Evolutionary conservation across 208 protist species (phyloP).

Genomic region (Acanthamoeba healyi): DNA sequence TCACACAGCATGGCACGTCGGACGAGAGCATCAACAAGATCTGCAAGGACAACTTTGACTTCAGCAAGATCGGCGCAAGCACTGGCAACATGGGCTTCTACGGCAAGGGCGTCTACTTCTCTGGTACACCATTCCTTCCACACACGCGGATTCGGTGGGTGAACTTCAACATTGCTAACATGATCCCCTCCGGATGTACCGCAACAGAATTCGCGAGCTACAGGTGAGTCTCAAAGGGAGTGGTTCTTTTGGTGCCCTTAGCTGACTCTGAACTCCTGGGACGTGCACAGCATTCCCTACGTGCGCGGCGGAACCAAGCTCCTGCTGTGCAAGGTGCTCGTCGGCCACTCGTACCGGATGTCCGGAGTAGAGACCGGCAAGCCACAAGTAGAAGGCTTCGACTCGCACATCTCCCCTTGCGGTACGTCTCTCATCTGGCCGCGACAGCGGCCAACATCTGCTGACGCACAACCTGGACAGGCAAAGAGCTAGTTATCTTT

Average conservation of each 20-base stretch:
- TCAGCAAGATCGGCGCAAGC: constrained; percentile 27
- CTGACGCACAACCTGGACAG: too few species aligned
- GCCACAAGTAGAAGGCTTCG: constrained; percentile 9
- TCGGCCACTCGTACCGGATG: not conserved
- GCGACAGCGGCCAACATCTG: too few species aligned
- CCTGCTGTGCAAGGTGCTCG: constrained; percentile 60
- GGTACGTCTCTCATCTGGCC: not conserved
- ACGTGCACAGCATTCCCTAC: constrained; percentile 28
- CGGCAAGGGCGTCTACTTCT: constrained; percentile 69
- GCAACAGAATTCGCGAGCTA: constrained; percentile 8
- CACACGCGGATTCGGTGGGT: not conserved
- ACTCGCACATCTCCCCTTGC: constrained; percentile 54
- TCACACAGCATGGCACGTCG: constrained; percentile 59
- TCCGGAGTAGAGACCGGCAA: constrained; percentile 8
- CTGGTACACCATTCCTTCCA: constrained; percentile 9
- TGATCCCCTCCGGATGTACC: not conserved
- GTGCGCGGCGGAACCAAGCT: constrained; percentile 52
- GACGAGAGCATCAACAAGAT: constrained; percentile 27
- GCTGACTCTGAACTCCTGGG: not conserved
- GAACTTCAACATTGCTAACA: not conserved
- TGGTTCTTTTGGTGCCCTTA: not conserved
- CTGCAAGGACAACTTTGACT: constrained; percentile 58
- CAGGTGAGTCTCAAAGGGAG: not conserved
- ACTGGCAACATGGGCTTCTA: constrained; percentile 63
- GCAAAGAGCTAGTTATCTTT: constrained; percentile 45